A percentile compares a stretch with the other conserved stretches of the same genome.
Conservation (phyloP, 2,329 filamentous ascomycete genomes). For the Lachnellula hyalina region DNA sequence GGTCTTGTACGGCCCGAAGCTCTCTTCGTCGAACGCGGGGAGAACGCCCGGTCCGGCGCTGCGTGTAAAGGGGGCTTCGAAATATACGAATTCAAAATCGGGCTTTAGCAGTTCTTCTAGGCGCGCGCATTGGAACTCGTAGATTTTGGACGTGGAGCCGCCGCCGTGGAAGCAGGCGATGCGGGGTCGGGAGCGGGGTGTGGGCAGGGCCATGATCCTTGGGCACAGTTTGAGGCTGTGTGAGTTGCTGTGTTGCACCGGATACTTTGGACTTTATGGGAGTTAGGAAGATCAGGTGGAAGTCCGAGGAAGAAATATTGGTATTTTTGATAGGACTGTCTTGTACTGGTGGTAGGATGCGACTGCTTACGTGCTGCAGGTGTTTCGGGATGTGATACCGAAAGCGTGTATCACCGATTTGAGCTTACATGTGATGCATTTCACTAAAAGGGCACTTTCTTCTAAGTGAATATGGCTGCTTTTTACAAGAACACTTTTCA, state of each 20-base stretch:
- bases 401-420: too few species aligned
- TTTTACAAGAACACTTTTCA: too few species aligned
- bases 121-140: conserved; percentile 13
- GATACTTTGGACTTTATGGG: too few species aligned
- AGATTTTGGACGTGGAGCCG: conserved; percentile 18
- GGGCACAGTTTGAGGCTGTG: background rate
- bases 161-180: conserved; percentile 24
- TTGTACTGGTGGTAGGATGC: too few species aligned
- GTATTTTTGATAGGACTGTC: too few species aligned
- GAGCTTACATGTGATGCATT: too few species aligned
- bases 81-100: conserved; percentile 8
- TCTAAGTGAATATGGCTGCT: too few species aligned
- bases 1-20: conserved; percentile 18
- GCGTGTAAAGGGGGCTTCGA: conserved; percentile 15
- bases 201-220: background rate
- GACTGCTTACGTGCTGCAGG: too few species aligned
- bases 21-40: conserved; percentile 14
- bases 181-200: conserved; percentile 7
- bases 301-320: too few species aligned
- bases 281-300: too few species aligned
- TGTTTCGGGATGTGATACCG: too few species aligned
- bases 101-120: background rate
- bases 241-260: background rate
- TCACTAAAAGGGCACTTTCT: too few species aligned
- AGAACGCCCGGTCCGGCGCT: conserved; percentile 19